Percentiles rank a stretch among this genome's conserved stretches.
phyloP scores from a whole-genome alignment of 192 early-diverging fungal species.

The Coemansia interrupta region DNA sequence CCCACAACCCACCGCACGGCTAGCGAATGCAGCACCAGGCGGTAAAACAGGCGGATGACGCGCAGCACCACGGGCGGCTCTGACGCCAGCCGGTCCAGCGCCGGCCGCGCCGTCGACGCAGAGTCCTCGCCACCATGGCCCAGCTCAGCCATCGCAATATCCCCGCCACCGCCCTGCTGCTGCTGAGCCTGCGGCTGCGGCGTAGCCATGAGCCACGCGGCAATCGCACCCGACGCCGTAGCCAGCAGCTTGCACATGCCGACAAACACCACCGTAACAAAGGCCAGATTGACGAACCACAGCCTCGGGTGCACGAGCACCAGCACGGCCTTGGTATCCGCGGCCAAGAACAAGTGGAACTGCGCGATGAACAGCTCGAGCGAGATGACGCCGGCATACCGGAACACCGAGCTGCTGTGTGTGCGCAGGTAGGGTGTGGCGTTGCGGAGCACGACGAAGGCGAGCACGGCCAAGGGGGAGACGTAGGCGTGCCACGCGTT shows the following conservation, averaged over 20 bases:
- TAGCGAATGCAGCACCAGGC: conserved; percentile 13
- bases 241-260: conserved; percentile 51
- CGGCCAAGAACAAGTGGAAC: conserved; percentile 74
- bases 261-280: conserved; percentile 54
- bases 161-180: background rate
- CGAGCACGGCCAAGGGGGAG: conserved; percentile 58
- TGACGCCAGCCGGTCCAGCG: conserved; percentile 28
- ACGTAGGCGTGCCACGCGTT: conserved; percentile 67
- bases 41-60: background rate
- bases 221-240: conserved; percentile 44
- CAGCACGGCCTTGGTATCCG: conserved; percentile 72
- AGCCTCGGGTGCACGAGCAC: conserved; percentile 52
- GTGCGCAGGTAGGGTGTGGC: conserved; percentile 53
- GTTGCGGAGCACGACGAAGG: conserved; percentile 69
- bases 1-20: conserved; percentile 5
- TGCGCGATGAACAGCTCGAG: conserved; percentile 77
- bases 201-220: conserved; percentile 27
- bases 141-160: conserved; percentile 30
- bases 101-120: background rate
- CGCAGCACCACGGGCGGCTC: conserved; percentile 9
- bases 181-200: background rate
- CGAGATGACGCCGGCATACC: conserved; percentile 61
- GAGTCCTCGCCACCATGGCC: background rate
- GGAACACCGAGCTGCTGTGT: conserved; percentile 56
- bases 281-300: conserved; percentile 55